These are phyloP conservation scores for Hyaloscypha variabilis DNA, from an alignment of 495 filamentous ascomycete species.

Conservation along the genomic window DNA sequence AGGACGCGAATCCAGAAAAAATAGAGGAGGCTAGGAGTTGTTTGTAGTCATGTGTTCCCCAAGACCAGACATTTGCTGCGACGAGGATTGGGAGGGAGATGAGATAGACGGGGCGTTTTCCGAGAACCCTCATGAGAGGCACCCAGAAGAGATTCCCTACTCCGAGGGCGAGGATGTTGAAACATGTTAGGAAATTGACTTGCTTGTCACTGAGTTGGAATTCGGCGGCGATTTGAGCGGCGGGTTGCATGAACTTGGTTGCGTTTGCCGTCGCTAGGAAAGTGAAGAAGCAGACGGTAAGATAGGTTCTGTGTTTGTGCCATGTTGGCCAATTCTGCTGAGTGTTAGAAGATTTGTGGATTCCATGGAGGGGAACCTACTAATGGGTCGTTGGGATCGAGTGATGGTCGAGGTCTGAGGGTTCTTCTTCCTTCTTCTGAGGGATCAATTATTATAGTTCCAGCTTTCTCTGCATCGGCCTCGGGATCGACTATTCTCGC, in stretches of 20 bases:
- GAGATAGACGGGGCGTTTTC: constrained; percentile 40
- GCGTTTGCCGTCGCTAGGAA: constrained; percentile 32
- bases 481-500: not conserved
- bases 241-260: constrained; percentile 7
- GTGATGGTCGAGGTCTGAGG: not conserved
- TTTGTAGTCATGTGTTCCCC: constrained; percentile 32
- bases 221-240: constrained; percentile 2
- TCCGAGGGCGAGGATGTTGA: constrained; percentile 11
- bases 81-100: constrained; percentile 38
- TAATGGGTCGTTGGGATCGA: constrained; percentile 14
- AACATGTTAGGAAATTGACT: constrained; percentile 31
- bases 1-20: constrained; percentile 39
- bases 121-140: constrained; percentile 38
- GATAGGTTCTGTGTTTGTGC: constrained; percentile 13
- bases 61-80: constrained; percentile 38
- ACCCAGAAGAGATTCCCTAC: constrained; percentile 37
- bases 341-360: not conserved
- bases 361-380: not conserved
- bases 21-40: constrained; percentile 39
- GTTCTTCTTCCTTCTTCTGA: not conserved
- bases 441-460: not conserved
- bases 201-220: constrained; percentile 5
- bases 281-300: constrained; percentile 25
- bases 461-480: not conserved
- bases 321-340: constrained; percentile 6